Conservation (phyloP, 306 rosid species). For the Ammopiptanthus mongolicus region DNA sequence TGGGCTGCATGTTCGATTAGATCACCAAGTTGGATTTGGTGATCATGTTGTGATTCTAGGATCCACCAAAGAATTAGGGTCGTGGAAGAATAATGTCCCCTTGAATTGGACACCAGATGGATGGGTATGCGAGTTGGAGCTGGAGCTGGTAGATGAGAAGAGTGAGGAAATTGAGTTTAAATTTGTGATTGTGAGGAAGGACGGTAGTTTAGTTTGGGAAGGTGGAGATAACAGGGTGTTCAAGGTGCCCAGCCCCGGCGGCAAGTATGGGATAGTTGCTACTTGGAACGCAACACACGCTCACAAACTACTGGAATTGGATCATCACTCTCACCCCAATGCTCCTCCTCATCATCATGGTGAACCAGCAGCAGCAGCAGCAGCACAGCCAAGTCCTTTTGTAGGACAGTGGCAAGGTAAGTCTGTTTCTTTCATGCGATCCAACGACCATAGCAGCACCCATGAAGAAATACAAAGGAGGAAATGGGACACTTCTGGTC, state of each 20-base stretch:
- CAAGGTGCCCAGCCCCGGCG: conserved; percentile 58
- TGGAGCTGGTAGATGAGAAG: conserved; percentile 35
- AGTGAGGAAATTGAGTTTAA: conserved; percentile 51
- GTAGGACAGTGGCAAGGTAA: conserved; percentile 95
- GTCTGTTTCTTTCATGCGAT: conserved; percentile 59
- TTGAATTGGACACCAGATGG: conserved; percentile 72
- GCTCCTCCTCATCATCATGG: no score
- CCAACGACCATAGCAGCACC: conserved; percentile 49
- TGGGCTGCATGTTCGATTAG: conserved; percentile 49
- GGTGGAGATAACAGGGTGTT: conserved; percentile 60
- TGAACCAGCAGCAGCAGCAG: no score
- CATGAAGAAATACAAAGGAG: conserved; percentile 59
- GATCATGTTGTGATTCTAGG: conserved; percentile 71
- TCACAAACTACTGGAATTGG: conserved; percentile 31
- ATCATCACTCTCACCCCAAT: background rate
- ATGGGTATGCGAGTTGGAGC: conserved; percentile 69
- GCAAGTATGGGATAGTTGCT: conserved; percentile 50
- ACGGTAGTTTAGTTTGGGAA: conserved; percentile 62
- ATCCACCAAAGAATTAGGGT: conserved; percentile 67
- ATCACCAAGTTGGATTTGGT: conserved; percentile 83
- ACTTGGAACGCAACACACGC: conserved; percentile 57
- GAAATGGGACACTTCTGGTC: conserved; percentile 71
- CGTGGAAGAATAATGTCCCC: conserved; percentile 64
- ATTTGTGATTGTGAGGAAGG: conserved; percentile 42
- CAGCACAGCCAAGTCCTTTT: conserved; percentile 66